phyloP scores from a whole-genome alignment of 345 rosid genomes.

The Mangifera indica region DNA sequence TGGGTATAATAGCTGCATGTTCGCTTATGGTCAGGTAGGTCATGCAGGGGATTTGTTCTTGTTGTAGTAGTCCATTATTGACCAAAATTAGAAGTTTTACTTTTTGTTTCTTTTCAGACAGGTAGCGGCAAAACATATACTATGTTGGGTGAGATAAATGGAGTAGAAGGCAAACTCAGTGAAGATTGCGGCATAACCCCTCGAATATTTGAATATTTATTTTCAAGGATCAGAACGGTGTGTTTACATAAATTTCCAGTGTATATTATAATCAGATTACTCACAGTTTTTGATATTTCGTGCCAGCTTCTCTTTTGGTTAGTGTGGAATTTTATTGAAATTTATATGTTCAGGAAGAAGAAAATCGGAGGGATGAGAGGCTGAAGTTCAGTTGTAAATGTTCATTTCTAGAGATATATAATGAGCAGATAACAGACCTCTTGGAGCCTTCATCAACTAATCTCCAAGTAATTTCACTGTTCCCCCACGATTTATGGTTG shows the following conservation, averaged over 20 bases:
- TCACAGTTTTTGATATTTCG: background rate
- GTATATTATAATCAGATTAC: background rate
- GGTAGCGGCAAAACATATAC: conserved; percentile 98
- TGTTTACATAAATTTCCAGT: background rate
- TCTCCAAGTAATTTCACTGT: conserved; percentile 60
- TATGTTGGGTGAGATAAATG: conserved; percentile 84
- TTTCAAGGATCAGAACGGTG: conserved; percentile 75
- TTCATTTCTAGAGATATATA: conserved; percentile 90
- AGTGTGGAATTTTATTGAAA: conserved; percentile 10
- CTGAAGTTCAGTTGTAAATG: conserved; percentile 83
- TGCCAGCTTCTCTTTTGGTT: background rate
- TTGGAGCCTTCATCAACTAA: conserved; percentile 84
- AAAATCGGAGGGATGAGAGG: conserved; percentile 66
- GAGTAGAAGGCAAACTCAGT: conserved; percentile 45
- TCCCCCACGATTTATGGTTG: conserved; percentile 17
- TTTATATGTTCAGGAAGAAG: conserved; percentile 64
- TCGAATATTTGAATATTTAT: conserved; percentile 75
- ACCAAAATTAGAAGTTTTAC: background rate
- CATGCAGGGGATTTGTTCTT: background rate
- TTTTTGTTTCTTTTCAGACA: conserved; percentile 56
- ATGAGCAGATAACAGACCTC: conserved; percentile 91
- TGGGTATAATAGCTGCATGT: conserved; percentile 93
- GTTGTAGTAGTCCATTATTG: background rate
- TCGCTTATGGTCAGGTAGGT: conserved; percentile 94
- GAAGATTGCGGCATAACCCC: conserved; percentile 87